Evolutionary conservation across 495 filamentous ascomycete genomes (phyloP), one percentile per base, ranked within the genome.

Genomic region (Beverwykella pulmonaria): DNA sequence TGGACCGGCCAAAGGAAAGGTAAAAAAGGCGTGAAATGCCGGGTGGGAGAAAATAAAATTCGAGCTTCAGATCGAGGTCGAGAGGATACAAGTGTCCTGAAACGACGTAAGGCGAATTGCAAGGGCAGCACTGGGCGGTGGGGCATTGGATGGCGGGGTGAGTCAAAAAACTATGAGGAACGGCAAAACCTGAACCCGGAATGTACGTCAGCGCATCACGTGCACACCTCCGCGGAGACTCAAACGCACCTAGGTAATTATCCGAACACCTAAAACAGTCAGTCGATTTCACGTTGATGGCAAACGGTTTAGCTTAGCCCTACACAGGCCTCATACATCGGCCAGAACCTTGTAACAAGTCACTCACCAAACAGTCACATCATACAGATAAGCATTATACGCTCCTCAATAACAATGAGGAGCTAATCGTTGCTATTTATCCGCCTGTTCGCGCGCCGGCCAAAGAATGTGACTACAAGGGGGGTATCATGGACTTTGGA

Each of bases 61-160:
- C 36, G 36, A 8, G 1, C 20, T 61, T 34, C 23, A 4, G 1
- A 20, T 54, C 47, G 64, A 19, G 65, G 39, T 39, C 49, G 65
- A 1, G 50, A 52, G 52, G 30, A 10, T 57, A 62, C 57, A 39
- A 68, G 39, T 15, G 58, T 56, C 26, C 50, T 50, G 14, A 59
- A 25, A 48, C 65, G 55, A 60, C 55, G 55, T 55, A 67, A 30
- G 20, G 55, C 25, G 39, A 48, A 30, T 60, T 59, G 63, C 3
- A 30, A 60, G 47, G 63, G 48, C 34, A 44, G 39, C 39, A 47
- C 19, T 29, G 32, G 32, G 56, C 58, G 65, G 65, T 53, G 65
- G 59, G 65, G 65, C 59, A 63, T 68, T 34, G 41, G 30, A 63
- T 67, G 49, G 65, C 65, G 65, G 65, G 65, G 65, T 68, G 65